phyloP scores from a whole-genome alignment of 2,329 filamentous ascomycete genomes.

The Harringtonia aguacate region DNA sequence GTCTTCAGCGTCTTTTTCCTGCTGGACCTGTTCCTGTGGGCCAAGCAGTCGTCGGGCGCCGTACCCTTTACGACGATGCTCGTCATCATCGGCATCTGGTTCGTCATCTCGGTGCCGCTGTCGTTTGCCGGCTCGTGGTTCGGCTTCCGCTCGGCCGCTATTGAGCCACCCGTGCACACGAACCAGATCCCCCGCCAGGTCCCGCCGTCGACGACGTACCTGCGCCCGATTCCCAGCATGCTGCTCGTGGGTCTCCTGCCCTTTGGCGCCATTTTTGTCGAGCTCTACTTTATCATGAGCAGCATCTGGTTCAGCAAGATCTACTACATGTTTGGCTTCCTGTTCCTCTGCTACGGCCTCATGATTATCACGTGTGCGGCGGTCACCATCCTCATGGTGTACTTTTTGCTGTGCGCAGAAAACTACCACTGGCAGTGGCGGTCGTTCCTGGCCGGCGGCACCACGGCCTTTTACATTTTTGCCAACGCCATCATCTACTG shows the following conservation, averaged over 20 bases:
- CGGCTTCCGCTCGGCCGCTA: constrained; percentile 64
- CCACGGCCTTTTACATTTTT: constrained; percentile 86
- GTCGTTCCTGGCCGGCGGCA: constrained; percentile 82
- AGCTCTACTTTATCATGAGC: constrained; percentile 99
- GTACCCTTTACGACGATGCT: constrained; percentile 97
- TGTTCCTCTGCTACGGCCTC: constrained; percentile 93
- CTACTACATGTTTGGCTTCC: constrained; percentile 99
- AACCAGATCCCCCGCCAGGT: constrained; percentile 99
- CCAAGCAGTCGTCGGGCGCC: constrained; percentile 80
- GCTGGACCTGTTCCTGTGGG: constrained; percentile 93
- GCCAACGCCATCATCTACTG: constrained; percentile 85
- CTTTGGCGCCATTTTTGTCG: constrained; percentile 94
- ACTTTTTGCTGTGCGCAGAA: constrained; percentile 90
- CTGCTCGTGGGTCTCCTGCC: constrained; percentile 85
- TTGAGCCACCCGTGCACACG: constrained; percentile 77
- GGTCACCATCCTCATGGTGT: constrained; percentile 87
- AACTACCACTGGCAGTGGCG: constrained; percentile 99
- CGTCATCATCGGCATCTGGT: constrained; percentile 88
- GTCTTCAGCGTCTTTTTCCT: constrained; percentile 88
- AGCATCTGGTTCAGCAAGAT: constrained; percentile 98
- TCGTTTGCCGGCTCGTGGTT: constrained; percentile 88
- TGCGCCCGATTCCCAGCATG: constrained; percentile 81
- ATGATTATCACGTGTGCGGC: constrained; percentile 94
- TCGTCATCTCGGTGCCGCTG: constrained; percentile 86
- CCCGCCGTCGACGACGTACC: constrained; percentile 66